Base-by-base conservation (phyloP, 345 rosid species). In the Acer negundo region DNA sequence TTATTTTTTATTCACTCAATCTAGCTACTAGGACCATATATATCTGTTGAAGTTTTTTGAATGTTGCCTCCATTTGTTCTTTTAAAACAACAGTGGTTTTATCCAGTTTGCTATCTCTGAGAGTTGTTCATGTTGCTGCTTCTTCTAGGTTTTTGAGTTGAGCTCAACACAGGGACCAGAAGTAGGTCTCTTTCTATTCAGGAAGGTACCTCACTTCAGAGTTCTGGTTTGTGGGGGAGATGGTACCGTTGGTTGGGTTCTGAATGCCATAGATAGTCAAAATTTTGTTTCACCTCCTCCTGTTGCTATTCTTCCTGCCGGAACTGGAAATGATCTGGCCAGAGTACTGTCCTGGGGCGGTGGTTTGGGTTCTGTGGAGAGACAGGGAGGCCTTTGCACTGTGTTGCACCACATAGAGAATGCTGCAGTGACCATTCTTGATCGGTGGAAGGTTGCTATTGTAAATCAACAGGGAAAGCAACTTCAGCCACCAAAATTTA, bases 281-380 rank as follows among this genome's bases (percentile, higher is more conserved):
- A 91, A 87, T 82, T 94, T 88, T 86, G 91, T 89, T 70, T 94
- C 98, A 79, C 97, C 98, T 81, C 97, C 98, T 75, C 96, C 98
- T 17, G 93, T 94, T 68, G 97, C 98, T 74, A 90, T 92, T 81
- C 92, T 94, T 40, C 96, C 98, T 63, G 94, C 97, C 72, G 98
- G 98, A 81, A 94, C 96, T n/a, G 98, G 98, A 82, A 94, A 94
- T 89, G 98, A 94, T 88, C 87, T 94, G 68, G 92, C 98, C 75
- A 91, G 96, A 80, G 94, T 92, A 67, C 85, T 94, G 70, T 87
- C 88, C 42, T 94, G 97, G 97, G 97, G 96, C 71, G 90, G 93
- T 73, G 98, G 98, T 70, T 84, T 94, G 86, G 89, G 93, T 51
- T 86, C 92, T 55, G 90, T 91, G 74, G 96, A 92, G 87, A 90